Evolutionary conservation across 2,329 filamentous ascomycete genomes (phyloP).

Genomic region (Hortaea werneckii): DNA sequence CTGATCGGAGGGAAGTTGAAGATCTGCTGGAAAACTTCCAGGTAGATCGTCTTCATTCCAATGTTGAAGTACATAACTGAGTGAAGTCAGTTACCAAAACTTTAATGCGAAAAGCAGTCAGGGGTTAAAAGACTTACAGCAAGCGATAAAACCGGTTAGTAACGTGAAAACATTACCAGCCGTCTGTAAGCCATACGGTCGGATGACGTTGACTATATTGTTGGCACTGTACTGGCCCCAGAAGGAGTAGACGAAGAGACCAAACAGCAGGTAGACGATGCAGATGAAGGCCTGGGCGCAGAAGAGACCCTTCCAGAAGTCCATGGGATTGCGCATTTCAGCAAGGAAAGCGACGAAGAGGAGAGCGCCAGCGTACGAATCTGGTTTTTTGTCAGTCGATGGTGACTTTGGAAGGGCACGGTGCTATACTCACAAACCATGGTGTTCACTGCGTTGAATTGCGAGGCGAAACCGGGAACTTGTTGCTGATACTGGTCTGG

Average conservation of each 20-base stretch:
- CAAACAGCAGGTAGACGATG: conserved; percentile 37
- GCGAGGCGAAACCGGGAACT: conserved; percentile 4
- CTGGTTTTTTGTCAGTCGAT: background rate
- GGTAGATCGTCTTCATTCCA: conserved; percentile 40
- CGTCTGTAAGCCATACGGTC: conserved; percentile 27
- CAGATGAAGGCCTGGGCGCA: conserved; percentile 39
- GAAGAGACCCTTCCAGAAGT: conserved; percentile 39
- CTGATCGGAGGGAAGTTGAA: conserved; percentile 41
- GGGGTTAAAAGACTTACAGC: conserved; percentile 3
- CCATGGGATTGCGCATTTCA: conserved; percentile 38
- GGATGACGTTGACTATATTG: conserved; percentile 30
- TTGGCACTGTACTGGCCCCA: conserved; percentile 38
- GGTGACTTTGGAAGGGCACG: no score
- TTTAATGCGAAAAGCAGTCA: background rate
- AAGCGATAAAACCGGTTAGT: conserved; percentile 26
- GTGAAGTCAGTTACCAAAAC: background rate
- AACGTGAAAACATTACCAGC: conserved; percentile 31
- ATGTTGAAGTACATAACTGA: conserved; percentile 32
- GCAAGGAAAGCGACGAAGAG: conserved; percentile 49
- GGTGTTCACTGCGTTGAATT: conserved; percentile 9
- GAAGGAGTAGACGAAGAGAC: conserved; percentile 34
- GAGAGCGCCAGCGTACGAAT: conserved; percentile 44
- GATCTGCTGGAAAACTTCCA: conserved; percentile 43
- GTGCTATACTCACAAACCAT: conserved; percentile 1
- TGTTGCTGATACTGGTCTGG: conserved; percentile 10